These are phyloP conservation scores for Ogataea minuta DNA, from an alignment of 805 yeast genomes.

Conservation along the genomic window DNA sequence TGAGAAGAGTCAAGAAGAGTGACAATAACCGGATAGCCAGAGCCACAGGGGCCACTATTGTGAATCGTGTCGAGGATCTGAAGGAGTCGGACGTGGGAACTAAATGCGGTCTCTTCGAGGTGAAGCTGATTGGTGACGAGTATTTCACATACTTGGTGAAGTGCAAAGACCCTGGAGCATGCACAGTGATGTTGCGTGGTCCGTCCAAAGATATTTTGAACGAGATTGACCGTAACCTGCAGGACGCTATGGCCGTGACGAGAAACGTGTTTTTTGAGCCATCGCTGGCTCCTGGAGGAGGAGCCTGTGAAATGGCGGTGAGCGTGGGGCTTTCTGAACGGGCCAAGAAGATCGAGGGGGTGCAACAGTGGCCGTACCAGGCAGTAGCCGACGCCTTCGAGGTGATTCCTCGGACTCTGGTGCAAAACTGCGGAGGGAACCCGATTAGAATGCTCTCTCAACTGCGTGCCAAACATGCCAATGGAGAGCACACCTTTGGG, in stretches of 20 bases:
- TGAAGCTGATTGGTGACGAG: constrained; percentile 96
- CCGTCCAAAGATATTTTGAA: constrained; percentile 95
- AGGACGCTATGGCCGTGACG: constrained; percentile 98
- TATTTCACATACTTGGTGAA: constrained; percentile 83
- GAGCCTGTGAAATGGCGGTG: constrained; percentile 99
- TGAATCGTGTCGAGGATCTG: constrained; percentile 91
- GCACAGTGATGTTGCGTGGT: constrained; percentile 90
- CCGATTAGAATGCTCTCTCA: constrained; percentile 87
- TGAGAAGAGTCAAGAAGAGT: constrained; percentile 92
- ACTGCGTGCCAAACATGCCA: constrained; percentile 94
- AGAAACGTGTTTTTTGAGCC: constrained; percentile 95
- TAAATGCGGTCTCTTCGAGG: constrained; percentile 85
- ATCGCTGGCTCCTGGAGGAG: constrained; percentile 95
- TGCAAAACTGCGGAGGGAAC: constrained; percentile 97
- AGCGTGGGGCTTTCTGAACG: constrained; percentile 82
- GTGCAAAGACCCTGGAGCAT: constrained; percentile 85
- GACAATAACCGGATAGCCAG: constrained; percentile 96
- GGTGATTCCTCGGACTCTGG: constrained; percentile 94
- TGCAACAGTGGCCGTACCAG: constrained; percentile 97
- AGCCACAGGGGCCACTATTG: constrained; percentile 97
- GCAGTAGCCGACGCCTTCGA: constrained; percentile 99
- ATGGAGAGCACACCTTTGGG: constrained; percentile 82
- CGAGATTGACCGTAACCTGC: constrained; percentile 94
- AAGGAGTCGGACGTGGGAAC: constrained; percentile 89
- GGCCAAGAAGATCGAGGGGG: constrained; percentile 91